A percentile compares a stretch with the other conserved stretches of the same genome.
Evolutionary conservation across 192 early-diverging fungal species (phyloP).

Genomic region (Backusella australiensis): DNA sequence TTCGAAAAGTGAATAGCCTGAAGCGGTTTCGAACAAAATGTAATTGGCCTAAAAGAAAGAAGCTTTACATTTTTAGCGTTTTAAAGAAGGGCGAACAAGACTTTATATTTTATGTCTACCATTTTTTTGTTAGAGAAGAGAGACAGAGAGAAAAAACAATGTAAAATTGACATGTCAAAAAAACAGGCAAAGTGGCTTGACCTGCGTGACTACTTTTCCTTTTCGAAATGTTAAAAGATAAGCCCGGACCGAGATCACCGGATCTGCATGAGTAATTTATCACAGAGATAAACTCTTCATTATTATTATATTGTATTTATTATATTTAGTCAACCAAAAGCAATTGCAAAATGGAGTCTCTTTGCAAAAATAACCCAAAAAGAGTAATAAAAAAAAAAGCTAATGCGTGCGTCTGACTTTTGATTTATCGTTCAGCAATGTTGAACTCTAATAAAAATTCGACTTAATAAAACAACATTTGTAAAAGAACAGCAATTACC

Average conservation of each 20-base stretch:
- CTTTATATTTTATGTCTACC: too few relatives aligned
- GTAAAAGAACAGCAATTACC: neutral
- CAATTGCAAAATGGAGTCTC: too few relatives aligned
- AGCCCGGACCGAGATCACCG: too few relatives aligned
- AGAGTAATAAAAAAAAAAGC: neutral
- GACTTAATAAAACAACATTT: neutral
- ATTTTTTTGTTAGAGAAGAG: too few relatives aligned
- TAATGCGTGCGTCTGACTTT: constrained; percentile 2
- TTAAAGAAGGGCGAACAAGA: too few relatives aligned
- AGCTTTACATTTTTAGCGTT: too few relatives aligned
- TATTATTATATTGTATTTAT: neutral
- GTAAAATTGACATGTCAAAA: neutral
- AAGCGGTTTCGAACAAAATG: constrained; percentile 92
- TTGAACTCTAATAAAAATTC: neutral
- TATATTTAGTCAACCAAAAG: too few relatives aligned
- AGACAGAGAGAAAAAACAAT: too few relatives aligned
- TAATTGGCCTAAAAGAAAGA: constrained; percentile 40
- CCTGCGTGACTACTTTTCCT: neutral
- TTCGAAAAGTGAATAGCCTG: constrained; percentile 96
- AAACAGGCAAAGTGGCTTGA: neutral
- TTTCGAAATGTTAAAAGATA: neutral
- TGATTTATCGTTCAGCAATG: neutral
- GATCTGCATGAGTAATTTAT: too few relatives aligned
- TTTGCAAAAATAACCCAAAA: neutral
- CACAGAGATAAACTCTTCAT: neutral